A percentile compares a stretch with the other conserved stretches of the same genome.
These are phyloP conservation scores for Candida mattraensis DNA, from an alignment of 805 yeast genomes.

Conservation along the genomic window DNA sequence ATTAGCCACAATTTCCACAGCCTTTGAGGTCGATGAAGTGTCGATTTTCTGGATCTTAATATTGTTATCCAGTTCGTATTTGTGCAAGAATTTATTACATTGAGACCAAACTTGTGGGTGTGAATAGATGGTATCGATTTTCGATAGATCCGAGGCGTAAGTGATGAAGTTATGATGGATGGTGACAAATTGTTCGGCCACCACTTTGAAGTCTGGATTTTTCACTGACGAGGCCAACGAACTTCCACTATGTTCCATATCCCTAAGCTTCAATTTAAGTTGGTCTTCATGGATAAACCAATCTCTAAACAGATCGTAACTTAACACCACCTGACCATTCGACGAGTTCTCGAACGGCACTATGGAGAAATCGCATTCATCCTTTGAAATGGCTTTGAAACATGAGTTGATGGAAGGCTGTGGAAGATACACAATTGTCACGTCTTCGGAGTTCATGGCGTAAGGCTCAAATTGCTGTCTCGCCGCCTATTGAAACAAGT, in stretches of 20 bases:
- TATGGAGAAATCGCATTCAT: slow-evolving; percentile 62
- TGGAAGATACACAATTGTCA: slow-evolving; percentile 29
- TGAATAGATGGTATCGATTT: slow-evolving; percentile 65
- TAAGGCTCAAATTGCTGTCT: slow-evolving; percentile 36
- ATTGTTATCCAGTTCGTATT: slow-evolving; percentile 31
- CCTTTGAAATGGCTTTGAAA: slow-evolving; percentile 49
- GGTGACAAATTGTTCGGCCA: slow-evolving; percentile 79
- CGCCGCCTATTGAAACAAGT: slow-evolving; percentile 43
- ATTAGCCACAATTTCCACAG: slow-evolving; percentile 62
- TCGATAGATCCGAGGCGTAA: slow-evolving; percentile 40
- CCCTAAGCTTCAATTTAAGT: slow-evolving; percentile 12
- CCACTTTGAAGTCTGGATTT: slow-evolving; percentile 47
- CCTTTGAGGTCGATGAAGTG: slow-evolving; percentile 78
- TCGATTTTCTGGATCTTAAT: slow-evolving; percentile 54
- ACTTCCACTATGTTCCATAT: slow-evolving; percentile 12
- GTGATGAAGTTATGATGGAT: slow-evolving; percentile 76
- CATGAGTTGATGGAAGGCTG: slow-evolving; percentile 58
- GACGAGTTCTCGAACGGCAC: slow-evolving; percentile 94
- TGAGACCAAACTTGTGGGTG: slow-evolving; percentile 99
- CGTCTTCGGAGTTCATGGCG: slow-evolving; percentile 12
- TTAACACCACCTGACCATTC: slow-evolving; percentile 87
- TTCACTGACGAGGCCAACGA: slow-evolving; percentile 12
- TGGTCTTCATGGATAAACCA: slow-evolving; percentile 40
- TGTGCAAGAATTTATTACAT: slow-evolving; percentile 55
- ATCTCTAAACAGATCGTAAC: slow-evolving; percentile 79